These are phyloP conservation scores for Jacaranda copaia DNA, from an alignment of 257 asterid species.

Conservation along the genomic window DNA sequence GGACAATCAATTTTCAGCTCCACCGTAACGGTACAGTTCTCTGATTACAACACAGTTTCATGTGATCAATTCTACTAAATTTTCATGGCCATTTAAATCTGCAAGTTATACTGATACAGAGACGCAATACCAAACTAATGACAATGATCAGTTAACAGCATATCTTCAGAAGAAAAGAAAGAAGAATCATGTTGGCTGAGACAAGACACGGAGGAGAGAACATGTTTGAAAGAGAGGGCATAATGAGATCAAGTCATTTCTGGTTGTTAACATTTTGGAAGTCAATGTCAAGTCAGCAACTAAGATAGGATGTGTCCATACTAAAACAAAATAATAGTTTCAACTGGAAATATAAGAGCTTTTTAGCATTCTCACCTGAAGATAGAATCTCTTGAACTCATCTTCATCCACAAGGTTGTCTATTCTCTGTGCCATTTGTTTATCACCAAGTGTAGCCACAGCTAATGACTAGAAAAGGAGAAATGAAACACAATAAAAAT, in stretches of 20 bases:
- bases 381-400: constrained; percentile 96
- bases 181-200: constrained; percentile 20
- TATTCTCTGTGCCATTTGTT: constrained; percentile 90
- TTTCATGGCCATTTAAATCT: constrained; percentile 4
- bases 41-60: constrained; percentile 16
- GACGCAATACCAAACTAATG: constrained; percentile 12
- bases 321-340: constrained; percentile 18
- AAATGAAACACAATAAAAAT: constrained; percentile 19
- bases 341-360: constrained; percentile 24
- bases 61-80: constrained; percentile 13
- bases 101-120: constrained; percentile 18
- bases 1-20: constrained; percentile 11
- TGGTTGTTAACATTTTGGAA: constrained; percentile 24
- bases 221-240: constrained; percentile 10
- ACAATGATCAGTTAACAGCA: constrained; percentile 9
- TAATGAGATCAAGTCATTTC: constrained; percentile 22
- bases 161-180: constrained; percentile 29
- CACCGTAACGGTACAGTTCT: neutral
- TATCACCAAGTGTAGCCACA: constrained; percentile 96
- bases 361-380: constrained; percentile 68
- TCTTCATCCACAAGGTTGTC: constrained; percentile 96
- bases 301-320: constrained; percentile 25
- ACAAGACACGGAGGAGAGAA: neutral
- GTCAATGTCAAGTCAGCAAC: constrained; percentile 18
- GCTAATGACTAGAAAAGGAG: constrained; percentile 72